phyloP scores from a whole-genome alignment of 805 yeast genomes.

The Cyberlindnera japonica region DNA sequence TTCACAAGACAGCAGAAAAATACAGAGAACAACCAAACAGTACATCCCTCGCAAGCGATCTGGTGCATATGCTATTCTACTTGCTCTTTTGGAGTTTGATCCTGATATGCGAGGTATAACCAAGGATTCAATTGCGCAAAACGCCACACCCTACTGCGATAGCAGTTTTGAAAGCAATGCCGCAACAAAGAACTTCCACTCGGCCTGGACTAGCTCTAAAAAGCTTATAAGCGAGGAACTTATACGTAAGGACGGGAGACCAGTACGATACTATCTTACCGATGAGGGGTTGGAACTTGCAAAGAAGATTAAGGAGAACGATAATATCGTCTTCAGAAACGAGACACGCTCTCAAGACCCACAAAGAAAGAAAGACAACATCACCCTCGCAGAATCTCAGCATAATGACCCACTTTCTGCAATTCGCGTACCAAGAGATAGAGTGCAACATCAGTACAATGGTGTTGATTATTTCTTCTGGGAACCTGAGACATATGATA shows the following conservation, averaged over 20 bases:
- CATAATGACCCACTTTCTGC: conserved; percentile 5
- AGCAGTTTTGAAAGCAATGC: conserved; percentile 58
- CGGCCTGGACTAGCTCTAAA: conserved; percentile 74
- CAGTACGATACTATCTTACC: conserved; percentile 58
- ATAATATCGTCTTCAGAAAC: conserved; percentile 31
- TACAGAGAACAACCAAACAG: conserved; percentile 27
- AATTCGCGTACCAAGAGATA: conserved; percentile 4
- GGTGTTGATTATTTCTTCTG: conserved; percentile 41
- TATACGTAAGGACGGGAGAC: conserved; percentile 54
- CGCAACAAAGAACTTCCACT: conserved; percentile 56
- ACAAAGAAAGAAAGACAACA: background rate
- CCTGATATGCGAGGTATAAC: conserved; percentile 51
- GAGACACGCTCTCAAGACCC: conserved; percentile 9
- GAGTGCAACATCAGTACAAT: conserved; percentile 1
- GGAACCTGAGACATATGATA: conserved; percentile 55
- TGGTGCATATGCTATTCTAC: conserved; percentile 80
- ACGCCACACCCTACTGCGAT: conserved; percentile 55
- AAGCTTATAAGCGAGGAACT: conserved; percentile 58
- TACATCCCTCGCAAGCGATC: conserved; percentile 74
- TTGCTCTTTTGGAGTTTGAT: conserved; percentile 53
- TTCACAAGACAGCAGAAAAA: conserved; percentile 18
- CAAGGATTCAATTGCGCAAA: conserved; percentile 51
- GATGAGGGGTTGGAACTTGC: conserved; percentile 70
- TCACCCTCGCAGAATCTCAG: conserved; percentile 1
- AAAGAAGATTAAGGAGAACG: conserved; percentile 45